Conservation (phyloP, 148 eudicot genomes). For the Diospyros kaki region DNA sequence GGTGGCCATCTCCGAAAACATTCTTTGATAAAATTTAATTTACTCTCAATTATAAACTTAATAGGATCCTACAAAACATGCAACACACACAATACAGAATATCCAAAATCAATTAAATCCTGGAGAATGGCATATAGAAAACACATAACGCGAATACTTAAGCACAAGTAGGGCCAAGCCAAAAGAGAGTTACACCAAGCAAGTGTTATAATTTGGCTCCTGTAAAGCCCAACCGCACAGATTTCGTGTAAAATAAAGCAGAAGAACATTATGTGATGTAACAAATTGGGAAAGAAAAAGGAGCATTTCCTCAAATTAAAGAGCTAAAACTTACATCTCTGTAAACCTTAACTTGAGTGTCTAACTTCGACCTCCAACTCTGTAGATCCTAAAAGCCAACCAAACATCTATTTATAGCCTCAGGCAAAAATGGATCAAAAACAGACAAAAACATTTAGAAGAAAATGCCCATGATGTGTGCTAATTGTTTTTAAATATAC, state of each 20-base stretch:
- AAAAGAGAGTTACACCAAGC: background rate
- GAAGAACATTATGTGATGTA: background rate
- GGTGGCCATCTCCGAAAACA: no score
- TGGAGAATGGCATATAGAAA: background rate
- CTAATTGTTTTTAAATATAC: background rate
- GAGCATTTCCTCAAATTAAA: background rate
- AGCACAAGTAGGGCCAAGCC: background rate
- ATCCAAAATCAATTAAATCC: background rate
- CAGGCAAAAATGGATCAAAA: background rate
- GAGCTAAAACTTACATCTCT: slow-evolving; percentile 50
- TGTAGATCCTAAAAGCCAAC: slow-evolving; percentile 62
- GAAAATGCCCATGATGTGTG: background rate
- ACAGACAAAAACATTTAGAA: background rate
- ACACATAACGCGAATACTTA: background rate
- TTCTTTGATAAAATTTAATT: no score
- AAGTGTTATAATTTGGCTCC: background rate
- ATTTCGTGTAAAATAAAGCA: background rate
- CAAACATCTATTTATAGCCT: background rate
- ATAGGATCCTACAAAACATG: no score
- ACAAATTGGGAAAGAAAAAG: background rate
- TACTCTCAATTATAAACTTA: no score
- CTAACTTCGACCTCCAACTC: slow-evolving; percentile 79
- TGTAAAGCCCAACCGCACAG: background rate
- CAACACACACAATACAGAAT: background rate
- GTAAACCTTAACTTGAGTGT: slow-evolving; percentile 73